phyloP scores from a whole-genome alignment of 2,329 filamentous ascomycete genomes.

The Teratosphaeria gauchensis region DNA sequence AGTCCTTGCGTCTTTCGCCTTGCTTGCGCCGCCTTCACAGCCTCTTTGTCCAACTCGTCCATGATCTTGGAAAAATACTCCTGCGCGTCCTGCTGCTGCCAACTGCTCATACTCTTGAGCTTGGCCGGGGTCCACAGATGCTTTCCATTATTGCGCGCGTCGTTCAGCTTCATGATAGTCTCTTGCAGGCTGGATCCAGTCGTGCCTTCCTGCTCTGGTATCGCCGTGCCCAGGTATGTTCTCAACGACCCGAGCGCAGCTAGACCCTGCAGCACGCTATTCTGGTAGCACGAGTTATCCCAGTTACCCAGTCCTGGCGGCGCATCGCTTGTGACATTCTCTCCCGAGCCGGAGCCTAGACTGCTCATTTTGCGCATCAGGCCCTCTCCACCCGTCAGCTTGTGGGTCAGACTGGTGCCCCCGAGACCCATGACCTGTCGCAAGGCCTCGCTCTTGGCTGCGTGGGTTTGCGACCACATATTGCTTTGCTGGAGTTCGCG shows the following conservation, averaged over 20 bases:
- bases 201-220: constrained; percentile 3
- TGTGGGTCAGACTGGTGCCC: constrained; percentile 27
- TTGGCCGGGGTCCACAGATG: constrained; percentile 73
- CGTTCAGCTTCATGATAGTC: constrained; percentile 61
- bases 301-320: constrained; percentile 70
- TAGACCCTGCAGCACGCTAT: constrained; percentile 68
- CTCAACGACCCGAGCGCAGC: constrained; percentile 64
- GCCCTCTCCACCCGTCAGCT: constrained; percentile 26
- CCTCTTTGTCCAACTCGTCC: constrained; percentile 50
- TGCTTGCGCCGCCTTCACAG: constrained; percentile 25
- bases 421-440: constrained; percentile 30
- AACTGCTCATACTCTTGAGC: constrained; percentile 81
- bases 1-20: not conserved
- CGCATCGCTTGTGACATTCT: constrained; percentile 18
- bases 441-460: constrained; percentile 29
- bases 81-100: constrained; percentile 94
- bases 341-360: constrained; percentile 8
- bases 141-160: constrained; percentile 59
- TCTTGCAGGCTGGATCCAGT: constrained; percentile 45
- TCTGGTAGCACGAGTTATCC: constrained; percentile 96
- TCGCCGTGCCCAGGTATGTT: constrained; percentile 46
- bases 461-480: constrained; percentile 24
- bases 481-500: constrained; percentile 19
- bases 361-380: constrained; percentile 21
- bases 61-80: constrained; percentile 86